Percentiles rank a stretch among this genome's conserved stretches.
Conservation (phyloP, 352 stramenopile species). For the Aphanomyces invadans region DNA sequence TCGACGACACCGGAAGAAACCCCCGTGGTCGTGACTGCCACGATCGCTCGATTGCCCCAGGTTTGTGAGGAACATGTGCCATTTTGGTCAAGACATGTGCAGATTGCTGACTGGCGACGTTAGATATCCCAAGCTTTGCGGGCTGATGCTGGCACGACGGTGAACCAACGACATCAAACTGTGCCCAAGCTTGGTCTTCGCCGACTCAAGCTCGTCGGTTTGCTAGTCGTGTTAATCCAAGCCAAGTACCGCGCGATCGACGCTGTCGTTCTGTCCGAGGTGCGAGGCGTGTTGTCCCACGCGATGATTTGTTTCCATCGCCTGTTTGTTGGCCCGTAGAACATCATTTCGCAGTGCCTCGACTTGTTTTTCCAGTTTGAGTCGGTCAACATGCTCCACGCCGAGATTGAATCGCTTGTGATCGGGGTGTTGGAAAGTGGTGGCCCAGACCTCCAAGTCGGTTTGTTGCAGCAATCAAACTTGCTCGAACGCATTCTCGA, state of each 20-base stretch:
- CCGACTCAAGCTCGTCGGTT: conserved; percentile 70
- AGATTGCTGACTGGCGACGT: not conserved
- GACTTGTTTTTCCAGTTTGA: conserved; percentile 86
- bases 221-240: conserved; percentile 74
- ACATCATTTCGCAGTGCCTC: conserved; percentile 64
- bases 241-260: conserved; percentile 80
- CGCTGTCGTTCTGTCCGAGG: conserved; percentile 47
- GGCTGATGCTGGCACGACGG: conserved; percentile 52
- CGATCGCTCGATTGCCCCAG: conserved; percentile 51
- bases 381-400: conserved; percentile 81
- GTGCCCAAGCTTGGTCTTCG: conserved; percentile 64
- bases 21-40: conserved; percentile 38
- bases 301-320: conserved; percentile 10
- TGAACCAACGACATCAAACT: conserved; percentile 66
- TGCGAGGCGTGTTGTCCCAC: not conserved
- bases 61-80: conserved; percentile 4
- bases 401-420: conserved; percentile 80
- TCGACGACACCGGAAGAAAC: conserved; percentile 54
- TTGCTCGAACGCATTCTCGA: conserved; percentile 67
- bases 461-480: conserved; percentile 66
- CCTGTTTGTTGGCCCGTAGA: conserved; percentile 24
- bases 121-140: conserved; percentile 40
- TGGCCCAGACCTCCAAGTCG: conserved; percentile 58
- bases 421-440: conserved; percentile 75
- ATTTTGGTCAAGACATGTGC: too few species aligned